Conservation (phyloP, 768 basidiomycete species). For the Mycena haematopus region DNA sequence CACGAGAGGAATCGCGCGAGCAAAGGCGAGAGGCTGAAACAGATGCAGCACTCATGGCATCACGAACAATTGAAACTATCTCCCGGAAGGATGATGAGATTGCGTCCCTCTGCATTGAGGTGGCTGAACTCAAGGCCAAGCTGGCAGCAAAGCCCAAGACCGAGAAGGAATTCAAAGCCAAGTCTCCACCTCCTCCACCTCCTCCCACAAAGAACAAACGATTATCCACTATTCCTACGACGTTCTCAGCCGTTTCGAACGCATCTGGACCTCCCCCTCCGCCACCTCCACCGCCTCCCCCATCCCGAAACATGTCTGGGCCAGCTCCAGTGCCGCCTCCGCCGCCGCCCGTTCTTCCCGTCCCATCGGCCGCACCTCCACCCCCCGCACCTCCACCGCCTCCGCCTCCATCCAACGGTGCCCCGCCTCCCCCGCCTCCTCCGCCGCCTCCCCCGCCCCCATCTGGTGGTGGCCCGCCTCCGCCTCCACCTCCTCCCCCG, state of each 20-base stretch:
- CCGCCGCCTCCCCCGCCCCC: slow-evolving; percentile 43
- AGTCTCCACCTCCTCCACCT: slow-evolving; percentile 36
- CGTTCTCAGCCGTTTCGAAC: slow-evolving; percentile 20
- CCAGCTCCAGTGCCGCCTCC: slow-evolving; percentile 27
- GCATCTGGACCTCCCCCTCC: slow-evolving; percentile 26
- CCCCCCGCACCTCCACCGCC: slow-evolving; percentile 32
- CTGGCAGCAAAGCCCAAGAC: slow-evolving; percentile 59
- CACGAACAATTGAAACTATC: slow-evolving; percentile 64
- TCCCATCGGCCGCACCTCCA: slow-evolving; percentile 35
- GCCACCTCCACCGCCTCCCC: slow-evolving; percentile 23
- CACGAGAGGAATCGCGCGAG: slow-evolving; percentile 58
- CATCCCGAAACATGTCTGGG: slow-evolving; percentile 33
- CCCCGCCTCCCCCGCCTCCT: too few species aligned
- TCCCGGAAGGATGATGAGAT: slow-evolving; percentile 50
- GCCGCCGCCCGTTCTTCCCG: too few species aligned
- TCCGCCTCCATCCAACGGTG: slow-evolving; percentile 48
- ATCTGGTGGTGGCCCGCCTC: slow-evolving; percentile 37
- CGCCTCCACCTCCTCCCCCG: slow-evolving; percentile 43
- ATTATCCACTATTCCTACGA: slow-evolving; percentile 22
- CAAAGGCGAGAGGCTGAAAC: slow-evolving; percentile 54
- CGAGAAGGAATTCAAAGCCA: slow-evolving; percentile 76
- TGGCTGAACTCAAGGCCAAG: slow-evolving; percentile 57
- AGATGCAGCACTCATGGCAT: slow-evolving; percentile 73
- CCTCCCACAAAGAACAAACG: slow-evolving; percentile 44
- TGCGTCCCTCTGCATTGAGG: slow-evolving; percentile 52